Evolutionary conservation across 2,329 filamentous ascomycete species (phyloP).

Genomic region (Alternaria sp.): DNA sequence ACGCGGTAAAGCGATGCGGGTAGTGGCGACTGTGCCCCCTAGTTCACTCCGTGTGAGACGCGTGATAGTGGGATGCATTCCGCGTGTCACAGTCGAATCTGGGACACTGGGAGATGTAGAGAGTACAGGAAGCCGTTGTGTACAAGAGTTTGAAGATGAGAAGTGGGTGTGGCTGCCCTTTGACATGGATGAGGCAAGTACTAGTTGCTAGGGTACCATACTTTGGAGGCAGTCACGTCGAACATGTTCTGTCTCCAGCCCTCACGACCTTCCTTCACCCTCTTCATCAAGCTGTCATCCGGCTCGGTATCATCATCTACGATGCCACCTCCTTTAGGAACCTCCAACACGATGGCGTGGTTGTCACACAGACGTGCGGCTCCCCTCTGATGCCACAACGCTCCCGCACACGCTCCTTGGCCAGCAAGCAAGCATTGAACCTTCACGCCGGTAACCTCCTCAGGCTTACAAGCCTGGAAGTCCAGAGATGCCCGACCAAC

Average conservation of each 20-base stretch:
- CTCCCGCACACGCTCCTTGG: background rate
- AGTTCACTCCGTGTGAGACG: background rate
- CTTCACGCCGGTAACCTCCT: background rate
- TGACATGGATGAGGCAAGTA: slow-evolving; percentile 25
- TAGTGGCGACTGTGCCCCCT: slow-evolving; percentile 1
- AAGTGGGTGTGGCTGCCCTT: slow-evolving; percentile 16
- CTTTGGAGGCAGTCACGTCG: slow-evolving; percentile 17
- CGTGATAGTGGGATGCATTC: background rate
- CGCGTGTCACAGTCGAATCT: background rate
- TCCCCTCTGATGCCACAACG: background rate
- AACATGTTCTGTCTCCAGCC: slow-evolving; percentile 6
- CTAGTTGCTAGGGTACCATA: slow-evolving; percentile 33
- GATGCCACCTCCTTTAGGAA: background rate
- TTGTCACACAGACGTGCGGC: background rate
- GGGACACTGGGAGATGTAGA: background rate
- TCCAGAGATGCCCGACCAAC: background rate
- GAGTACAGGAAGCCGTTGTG: background rate
- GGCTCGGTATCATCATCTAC: background rate
- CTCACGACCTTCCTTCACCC: slow-evolving; percentile 5
- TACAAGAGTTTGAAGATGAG: slow-evolving; percentile 7
- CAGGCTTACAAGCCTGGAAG: background rate
- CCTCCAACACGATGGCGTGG: background rate
- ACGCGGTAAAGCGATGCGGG: background rate
- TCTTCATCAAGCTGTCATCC: slow-evolving; percentile 6
- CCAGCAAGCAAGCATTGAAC: background rate